Evolutionary conservation across 1,284 basidiomycete genomes (phyloP).

Genomic region (Boletus sp.): DNA sequence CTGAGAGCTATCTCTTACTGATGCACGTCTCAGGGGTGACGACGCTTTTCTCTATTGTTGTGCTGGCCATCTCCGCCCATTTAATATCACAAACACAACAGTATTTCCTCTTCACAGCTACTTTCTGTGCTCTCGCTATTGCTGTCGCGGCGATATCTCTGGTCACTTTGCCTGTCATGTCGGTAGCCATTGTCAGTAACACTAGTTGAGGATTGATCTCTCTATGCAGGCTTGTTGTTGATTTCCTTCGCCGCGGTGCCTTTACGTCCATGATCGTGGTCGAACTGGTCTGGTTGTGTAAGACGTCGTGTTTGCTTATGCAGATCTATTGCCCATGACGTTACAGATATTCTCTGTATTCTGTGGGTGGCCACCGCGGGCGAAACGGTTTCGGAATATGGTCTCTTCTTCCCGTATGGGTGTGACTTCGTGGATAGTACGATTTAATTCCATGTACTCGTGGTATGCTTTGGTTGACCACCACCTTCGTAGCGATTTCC

Average conservation of each 20-base stretch:
- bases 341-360: conserved; percentile 49
- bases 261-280: conserved; percentile 37
- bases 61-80: conserved; percentile 35
- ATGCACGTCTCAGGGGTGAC: conserved; percentile 19
- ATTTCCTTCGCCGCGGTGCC: conserved; percentile 33
- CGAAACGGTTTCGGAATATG: conserved; percentile 30
- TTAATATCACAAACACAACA: conserved; percentile 28
- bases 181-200: conserved; percentile 13
- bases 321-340: background rate
- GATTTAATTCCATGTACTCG: background rate
- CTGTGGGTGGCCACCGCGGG: conserved; percentile 54
- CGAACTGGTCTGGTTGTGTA: conserved; percentile 38
- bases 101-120: conserved; percentile 16
- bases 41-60: conserved; percentile 35
- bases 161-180: conserved; percentile 47
- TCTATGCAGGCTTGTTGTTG: conserved; percentile 32
- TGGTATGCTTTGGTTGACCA: conserved; percentile 2
- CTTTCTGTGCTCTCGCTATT: conserved; percentile 42
- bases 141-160: conserved; percentile 43
- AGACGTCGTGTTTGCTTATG: conserved; percentile 7
- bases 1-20: background rate
- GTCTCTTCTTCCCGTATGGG: conserved; percentile 21
- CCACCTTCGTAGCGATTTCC: conserved; percentile 1
- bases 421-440: conserved; percentile 22
- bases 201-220: conserved; percentile 8